Evolutionary conservation across 768 basidiomycete genomes (phyloP).

Genomic region (Leccinum variicolor): DNA sequence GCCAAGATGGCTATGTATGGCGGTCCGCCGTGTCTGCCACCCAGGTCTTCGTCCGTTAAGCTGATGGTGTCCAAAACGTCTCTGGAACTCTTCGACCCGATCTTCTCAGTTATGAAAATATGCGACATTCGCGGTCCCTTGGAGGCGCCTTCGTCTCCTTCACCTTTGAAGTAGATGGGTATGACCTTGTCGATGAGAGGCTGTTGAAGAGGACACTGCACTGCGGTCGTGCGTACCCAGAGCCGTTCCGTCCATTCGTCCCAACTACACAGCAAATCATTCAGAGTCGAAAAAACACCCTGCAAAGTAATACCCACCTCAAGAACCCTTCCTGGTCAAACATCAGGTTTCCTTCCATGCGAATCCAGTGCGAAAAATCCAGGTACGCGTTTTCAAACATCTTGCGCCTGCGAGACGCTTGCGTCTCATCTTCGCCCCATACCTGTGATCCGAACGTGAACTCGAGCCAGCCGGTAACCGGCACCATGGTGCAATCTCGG

Average conservation of each 20-base stretch:
- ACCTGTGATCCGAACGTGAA: constrained; percentile 3
- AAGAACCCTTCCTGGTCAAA: not conserved
- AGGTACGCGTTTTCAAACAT: constrained; percentile 8
- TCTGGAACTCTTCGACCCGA: not conserved
- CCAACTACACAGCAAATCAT: not conserved
- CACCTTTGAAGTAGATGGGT: constrained; percentile 7
- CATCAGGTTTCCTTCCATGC: constrained; percentile 8
- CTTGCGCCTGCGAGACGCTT: not conserved
- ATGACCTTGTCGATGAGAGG: constrained; percentile 11
- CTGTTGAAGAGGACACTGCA: constrained; percentile 10
- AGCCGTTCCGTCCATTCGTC: constrained; percentile 8
- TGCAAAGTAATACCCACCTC: not conserved
- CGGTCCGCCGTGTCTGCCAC: not conserved
- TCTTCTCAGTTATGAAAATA: constrained; percentile 8
- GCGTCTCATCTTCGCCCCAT: not conserved
- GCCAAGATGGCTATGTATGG: constrained; percentile 1
- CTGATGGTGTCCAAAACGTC: not conserved
- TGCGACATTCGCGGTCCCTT: not conserved
- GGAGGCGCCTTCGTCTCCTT: not conserved
- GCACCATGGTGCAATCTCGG: constrained; percentile 3
- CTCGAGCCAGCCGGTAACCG: not conserved
- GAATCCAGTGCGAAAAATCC: constrained; percentile 15
- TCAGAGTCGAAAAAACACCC: not conserved
- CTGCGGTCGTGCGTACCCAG: constrained; percentile 8
- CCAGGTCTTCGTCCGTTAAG: not conserved